Percentiles rank a stretch among this genome's conserved stretches.
These are phyloP conservation scores for Ensete ventricosum DNA, from an alignment of 176 grass and related monocot species.

Conservation along the genomic window DNA sequence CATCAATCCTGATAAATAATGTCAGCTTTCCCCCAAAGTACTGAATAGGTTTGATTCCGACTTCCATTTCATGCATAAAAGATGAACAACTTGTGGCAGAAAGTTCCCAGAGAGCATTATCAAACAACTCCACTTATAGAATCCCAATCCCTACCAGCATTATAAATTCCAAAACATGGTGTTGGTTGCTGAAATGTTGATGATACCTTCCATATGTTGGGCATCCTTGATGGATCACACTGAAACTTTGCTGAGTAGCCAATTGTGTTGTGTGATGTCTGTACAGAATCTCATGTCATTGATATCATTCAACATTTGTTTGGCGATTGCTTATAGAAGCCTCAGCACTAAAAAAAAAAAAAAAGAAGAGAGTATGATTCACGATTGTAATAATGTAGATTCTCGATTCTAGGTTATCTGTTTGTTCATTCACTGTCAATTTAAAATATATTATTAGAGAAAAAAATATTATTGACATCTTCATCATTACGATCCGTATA, in stretches of 20 bases:
- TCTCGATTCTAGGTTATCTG: too few species aligned
- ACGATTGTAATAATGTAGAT: too few species aligned
- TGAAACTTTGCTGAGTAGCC: too few species aligned
- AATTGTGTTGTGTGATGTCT: too few species aligned
- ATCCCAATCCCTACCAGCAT: constrained; percentile 7
- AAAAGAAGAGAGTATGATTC: too few species aligned
- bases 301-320: background rate
- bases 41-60: background rate
- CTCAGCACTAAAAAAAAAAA: background rate
- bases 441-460: too few species aligned
- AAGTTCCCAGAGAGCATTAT: constrained; percentile 15
- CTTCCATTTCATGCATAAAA: background rate
- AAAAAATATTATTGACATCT: too few species aligned
- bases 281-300: background rate
- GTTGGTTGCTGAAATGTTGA: constrained; percentile 9
- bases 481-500: too few species aligned
- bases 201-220: too few species aligned
- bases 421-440: too few species aligned
- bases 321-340: background rate
- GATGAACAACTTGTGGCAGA: constrained; percentile 23
- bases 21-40: background rate
- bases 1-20: too few species aligned
- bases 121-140: background rate
- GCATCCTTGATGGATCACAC: background rate
- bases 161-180: constrained; percentile 21